These are phyloP conservation scores for Coemansia furcata DNA, from an alignment of 192 early-diverging fungal genomes.

Conservation along the genomic window DNA sequence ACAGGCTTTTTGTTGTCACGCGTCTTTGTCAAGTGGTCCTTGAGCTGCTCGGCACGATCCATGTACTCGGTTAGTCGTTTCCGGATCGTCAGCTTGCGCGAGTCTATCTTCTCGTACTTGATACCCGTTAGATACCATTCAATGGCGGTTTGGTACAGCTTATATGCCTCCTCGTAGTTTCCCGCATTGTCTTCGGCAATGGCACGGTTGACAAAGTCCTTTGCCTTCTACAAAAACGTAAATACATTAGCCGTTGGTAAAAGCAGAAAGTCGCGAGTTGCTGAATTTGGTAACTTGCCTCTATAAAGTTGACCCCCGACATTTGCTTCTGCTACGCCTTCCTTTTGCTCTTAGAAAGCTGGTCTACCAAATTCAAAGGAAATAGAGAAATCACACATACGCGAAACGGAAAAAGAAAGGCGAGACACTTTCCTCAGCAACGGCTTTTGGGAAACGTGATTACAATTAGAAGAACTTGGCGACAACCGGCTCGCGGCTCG, in stretches of 20 bases:
- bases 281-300: not conserved
- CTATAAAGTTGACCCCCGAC: slow-evolving; percentile 15
- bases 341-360: not conserved
- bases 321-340: not conserved
- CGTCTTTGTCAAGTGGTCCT: slow-evolving; percentile 75
- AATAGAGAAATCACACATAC: not conserved
- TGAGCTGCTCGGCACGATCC: slow-evolving; percentile 90
- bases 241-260: not conserved
- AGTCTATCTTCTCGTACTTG: slow-evolving; percentile 98
- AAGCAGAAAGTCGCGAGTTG: not conserved
- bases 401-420: not conserved
- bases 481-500: not conserved
- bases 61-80: slow-evolving; percentile 93
- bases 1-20: slow-evolving; percentile 65
- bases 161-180: slow-evolving; percentile 90
- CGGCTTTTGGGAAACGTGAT: not conserved
- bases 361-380: no score
- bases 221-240: slow-evolving; percentile 65
- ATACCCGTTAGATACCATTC: slow-evolving; percentile 94
- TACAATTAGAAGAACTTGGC: no score
- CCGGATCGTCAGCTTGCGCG: slow-evolving; percentile 76
- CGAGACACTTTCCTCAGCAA: not conserved
- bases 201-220: slow-evolving; percentile 89
- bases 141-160: slow-evolving; percentile 82
- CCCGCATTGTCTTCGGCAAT: slow-evolving; percentile 88